phyloP scores from a whole-genome alignment of 306 rosid species.

The Vachellia collinsii region DNA sequence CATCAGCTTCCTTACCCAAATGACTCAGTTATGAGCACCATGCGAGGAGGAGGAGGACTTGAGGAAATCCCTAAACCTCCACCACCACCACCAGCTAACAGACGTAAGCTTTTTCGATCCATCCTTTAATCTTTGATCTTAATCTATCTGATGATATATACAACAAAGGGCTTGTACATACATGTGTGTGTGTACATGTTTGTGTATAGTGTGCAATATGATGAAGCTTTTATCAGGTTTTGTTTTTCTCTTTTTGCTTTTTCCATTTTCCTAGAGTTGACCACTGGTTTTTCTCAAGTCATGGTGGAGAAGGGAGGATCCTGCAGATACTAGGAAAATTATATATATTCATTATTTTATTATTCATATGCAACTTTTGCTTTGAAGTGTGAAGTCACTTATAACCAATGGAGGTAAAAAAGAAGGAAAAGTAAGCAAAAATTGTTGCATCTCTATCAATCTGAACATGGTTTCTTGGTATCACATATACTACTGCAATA shows the following conservation, averaged over 20 bases:
- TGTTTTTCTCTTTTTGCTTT: conserved; percentile 1
- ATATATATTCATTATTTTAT: too few species aligned
- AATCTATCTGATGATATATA: neutral
- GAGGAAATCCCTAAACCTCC: conserved; percentile 77
- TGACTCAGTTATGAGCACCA: conserved; percentile 50
- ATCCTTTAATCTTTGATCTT: neutral
- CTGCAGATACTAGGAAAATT: neutral
- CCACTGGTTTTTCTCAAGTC: conserved; percentile 39
- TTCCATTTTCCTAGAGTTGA: conserved; percentile 14
- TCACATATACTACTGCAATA: neutral
- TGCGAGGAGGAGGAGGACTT: conserved; percentile 51
- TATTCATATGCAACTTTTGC: conserved; percentile 9
- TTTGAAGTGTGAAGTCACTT: conserved; percentile 24
- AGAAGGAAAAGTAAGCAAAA: conserved; percentile 16
- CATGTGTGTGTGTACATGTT: neutral
- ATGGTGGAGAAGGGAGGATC: conserved; percentile 11
- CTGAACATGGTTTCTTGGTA: conserved; percentile 40
- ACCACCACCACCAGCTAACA: conserved; percentile 58
- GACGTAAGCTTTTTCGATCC: conserved; percentile 62
- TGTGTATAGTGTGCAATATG: neutral
- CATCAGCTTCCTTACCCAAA: conserved; percentile 54
- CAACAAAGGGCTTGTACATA: neutral
- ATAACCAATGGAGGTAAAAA: conserved; percentile 30
- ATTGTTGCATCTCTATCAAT: conserved; percentile 40
- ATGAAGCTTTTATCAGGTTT: neutral